Base-by-base conservation (phyloP, 192 early-diverging fungal species). In the Coemansia aciculifera region DNA sequence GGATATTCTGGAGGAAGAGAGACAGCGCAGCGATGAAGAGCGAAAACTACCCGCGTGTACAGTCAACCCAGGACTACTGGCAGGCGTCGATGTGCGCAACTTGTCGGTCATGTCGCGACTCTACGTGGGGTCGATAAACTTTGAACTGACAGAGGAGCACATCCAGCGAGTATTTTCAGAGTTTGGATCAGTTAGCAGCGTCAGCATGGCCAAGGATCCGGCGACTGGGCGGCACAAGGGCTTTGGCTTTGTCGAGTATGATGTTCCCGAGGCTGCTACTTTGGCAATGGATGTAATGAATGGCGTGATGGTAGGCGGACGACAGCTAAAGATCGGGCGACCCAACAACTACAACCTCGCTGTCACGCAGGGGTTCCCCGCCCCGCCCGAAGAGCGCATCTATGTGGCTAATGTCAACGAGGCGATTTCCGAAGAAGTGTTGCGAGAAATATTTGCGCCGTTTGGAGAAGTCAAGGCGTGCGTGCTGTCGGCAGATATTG, bases 161-260 rank as follows among this genome's bases (percentile, higher is more conserved):
- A 88, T 95, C n/a, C 78, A 86, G 42, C 85, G 82, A 23, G 89
- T 92, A 19, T 94, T 96, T 71, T 66, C 83, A 13, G 88, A 91
- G 66, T 96, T 91, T 74, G 94, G 94, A 0, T 71, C 83, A 1
- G 89, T 96, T 67, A 86, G 88, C 48, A 86, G 86, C 48, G 76
- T 95, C 38, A 92, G 89, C 66, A 89, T 96, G 88, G 88, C 88
- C 13, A 86, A 92, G 64, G 94, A 96, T 73, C 81, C 91, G 2
- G 59, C 75, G 24, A 85, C 85, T 12, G 90, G 88, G 23, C 90
- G 88, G 62, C 94, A 96, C 85, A 93, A 94, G 70, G 84, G 84
- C 7, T 97, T 90, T 73, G 94, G 93, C 70, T 97, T 97, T 75
- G 86, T 97, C 12, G 93, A 95, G 77, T 97, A 87, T 66, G 90